Conservation (phyloP, 2,329 filamentous ascomycete species). For the Talaromyces islandicus region DNA sequence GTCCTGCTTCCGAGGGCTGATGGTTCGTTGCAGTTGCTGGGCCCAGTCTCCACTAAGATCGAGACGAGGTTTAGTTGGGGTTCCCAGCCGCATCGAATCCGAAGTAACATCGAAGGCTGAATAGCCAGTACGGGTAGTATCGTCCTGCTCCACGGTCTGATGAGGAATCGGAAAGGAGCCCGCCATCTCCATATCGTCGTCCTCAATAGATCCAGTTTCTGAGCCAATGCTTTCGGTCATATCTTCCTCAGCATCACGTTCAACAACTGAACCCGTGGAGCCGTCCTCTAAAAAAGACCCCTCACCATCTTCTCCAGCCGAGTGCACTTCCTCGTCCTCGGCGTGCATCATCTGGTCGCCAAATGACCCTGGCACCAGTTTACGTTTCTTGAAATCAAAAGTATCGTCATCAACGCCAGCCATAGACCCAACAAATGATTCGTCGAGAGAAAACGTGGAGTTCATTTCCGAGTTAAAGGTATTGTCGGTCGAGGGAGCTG, state of each 20-base stretch:
- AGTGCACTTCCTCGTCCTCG: conserved; percentile 44
- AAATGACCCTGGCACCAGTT: conserved; percentile 72
- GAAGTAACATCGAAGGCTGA: conserved; percentile 45
- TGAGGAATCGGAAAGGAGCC: conserved; percentile 68
- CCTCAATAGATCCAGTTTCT: conserved; percentile 56
- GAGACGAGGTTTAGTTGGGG: conserved; percentile 49
- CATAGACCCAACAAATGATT: conserved; percentile 34
- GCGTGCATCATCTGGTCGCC: conserved; percentile 50
- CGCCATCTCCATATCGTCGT: conserved; percentile 76
- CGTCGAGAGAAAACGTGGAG: conserved; percentile 35
- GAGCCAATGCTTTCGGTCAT: conserved; percentile 51
- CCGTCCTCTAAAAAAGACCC: conserved; percentile 90
- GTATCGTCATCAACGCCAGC: conserved; percentile 48
- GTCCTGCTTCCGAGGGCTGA: conserved; percentile 89
- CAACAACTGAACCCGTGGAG: conserved; percentile 73
- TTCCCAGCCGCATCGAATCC: conserved; percentile 31
- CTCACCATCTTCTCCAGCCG: conserved; percentile 32
- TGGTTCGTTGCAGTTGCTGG: conserved; percentile 85
- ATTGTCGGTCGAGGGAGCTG: conserved; percentile 19
- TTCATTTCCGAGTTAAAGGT: conserved; percentile 31
- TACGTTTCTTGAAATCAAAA: conserved; percentile 51
- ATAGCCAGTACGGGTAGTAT: conserved; percentile 39
- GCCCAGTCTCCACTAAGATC: conserved; percentile 79
- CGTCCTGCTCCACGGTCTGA: conserved; percentile 70
- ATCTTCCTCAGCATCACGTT: conserved; percentile 56